Base-by-base conservation (phyloP, 768 basidiomycete species). In the Termitomyces sp. region DNA sequence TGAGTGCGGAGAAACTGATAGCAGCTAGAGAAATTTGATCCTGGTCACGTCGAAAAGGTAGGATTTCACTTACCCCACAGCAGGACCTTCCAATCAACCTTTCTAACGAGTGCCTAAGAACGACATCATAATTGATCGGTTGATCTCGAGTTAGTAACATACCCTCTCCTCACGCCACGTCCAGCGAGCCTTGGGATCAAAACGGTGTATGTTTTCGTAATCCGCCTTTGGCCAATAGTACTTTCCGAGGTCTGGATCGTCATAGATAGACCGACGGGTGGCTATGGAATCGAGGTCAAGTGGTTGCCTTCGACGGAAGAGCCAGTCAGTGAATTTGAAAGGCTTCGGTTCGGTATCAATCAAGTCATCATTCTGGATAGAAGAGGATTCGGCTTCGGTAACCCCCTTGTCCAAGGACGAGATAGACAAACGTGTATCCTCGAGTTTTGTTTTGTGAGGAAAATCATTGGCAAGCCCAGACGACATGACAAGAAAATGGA, bases 11-110 rank as follows among this genome's bases (percentile, higher is more conserved):
- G 62, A 86, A 87, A 65, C 78, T 78, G 58, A 84, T 71, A 6
- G 78, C 76, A 20, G 81, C 79, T 72, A 36, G 18, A 10, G 18
- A n/a, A 16, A 14, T 40, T 33, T 32, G 20, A 14, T 33, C 18
- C 38, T 20, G 6, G 22, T 14, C 4, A 47, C 32, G 24, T 42
- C 20, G 4, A n/a, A 16, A 55, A 47, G 16, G 44, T 24, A 42
- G 1, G 40, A n/a, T 22, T 44, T 16, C 28, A 57, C 59, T 58
- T 53, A 66, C 69, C 72, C 75, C 79, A 80, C 4, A 79, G 55
- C 79, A 86, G 80, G 42, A 87, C 78, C 59, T 77, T 84, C 79
- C 80, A 84, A 62, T 87, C 84, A 32, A 84, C 74, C 61, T 82
- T 84, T 45, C 83, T 72, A 26, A 83, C 65, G 10, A 84, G 65